phyloP scores from a whole-genome alignment of 805 yeast genomes.

The Vanderwaltozyma polyspora region DNA sequence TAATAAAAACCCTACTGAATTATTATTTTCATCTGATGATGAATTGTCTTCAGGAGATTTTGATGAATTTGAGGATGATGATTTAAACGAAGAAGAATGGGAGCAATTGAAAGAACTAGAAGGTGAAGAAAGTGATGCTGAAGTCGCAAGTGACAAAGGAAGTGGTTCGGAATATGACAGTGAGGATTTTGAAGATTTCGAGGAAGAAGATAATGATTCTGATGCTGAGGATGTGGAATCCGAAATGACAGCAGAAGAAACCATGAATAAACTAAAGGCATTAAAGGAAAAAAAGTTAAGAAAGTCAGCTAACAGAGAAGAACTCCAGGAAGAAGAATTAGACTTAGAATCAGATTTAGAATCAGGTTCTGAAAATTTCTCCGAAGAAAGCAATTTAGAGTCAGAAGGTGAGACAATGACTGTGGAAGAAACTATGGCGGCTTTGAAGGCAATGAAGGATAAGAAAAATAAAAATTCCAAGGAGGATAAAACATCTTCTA shows the following conservation, averaged over 20 bases:
- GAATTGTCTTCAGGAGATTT: constrained; percentile 34
- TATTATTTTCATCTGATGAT: constrained; percentile 33
- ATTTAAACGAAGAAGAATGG: constrained; percentile 27
- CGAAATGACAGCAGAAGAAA: constrained; percentile 32
- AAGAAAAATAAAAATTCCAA: constrained; percentile 21
- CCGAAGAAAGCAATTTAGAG: constrained; percentile 11
- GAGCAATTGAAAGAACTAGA: constrained; percentile 22
- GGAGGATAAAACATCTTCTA: constrained; percentile 9
- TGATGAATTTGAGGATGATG: constrained; percentile 33
- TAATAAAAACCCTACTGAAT: constrained; percentile 17
- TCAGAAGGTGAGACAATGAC: constrained; percentile 21
- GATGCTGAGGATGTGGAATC: constrained; percentile 11
- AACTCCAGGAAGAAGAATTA: constrained; percentile 4
- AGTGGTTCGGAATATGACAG: constrained; percentile 19
- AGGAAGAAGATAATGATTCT: constrained; percentile 9
- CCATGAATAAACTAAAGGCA: constrained; percentile 34
- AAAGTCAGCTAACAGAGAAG: not conserved
- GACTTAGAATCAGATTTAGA: constrained; percentile 2
- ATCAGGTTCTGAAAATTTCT: not conserved
- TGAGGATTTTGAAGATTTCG: constrained; percentile 2
- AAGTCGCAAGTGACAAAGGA: no score
- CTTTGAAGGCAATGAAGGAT: constrained; percentile 23
- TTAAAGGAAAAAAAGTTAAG: constrained; percentile 26
- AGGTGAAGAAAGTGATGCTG: constrained; percentile 9
- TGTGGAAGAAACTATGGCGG: constrained; percentile 29